Percentiles rank a stretch among this genome's conserved stretches.
Evolutionary conservation across 1,284 basidiomycete species (phyloP).

Genomic region (Austropuccinia psidii): DNA sequence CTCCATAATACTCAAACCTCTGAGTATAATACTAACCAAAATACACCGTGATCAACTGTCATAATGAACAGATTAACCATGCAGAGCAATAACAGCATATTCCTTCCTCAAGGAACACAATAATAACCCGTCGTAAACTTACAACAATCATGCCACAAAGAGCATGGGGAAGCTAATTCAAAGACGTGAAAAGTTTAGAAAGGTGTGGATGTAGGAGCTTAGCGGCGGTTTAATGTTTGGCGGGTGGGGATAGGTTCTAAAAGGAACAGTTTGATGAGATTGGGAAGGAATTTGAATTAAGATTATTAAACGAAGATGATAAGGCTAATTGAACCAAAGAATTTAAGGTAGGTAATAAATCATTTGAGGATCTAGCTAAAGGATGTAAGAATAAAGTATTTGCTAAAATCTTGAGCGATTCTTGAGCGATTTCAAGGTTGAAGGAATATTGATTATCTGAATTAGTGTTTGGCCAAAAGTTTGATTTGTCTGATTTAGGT

Average conservation of each 20-base stretch:
- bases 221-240: constrained; percentile 22
- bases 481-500: too few species aligned
- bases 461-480: too few species aligned
- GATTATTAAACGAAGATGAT: too few species aligned
- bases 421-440: constrained; percentile 11
- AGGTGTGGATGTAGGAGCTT: constrained; percentile 16
- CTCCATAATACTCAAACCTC: too few species aligned
- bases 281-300: constrained; percentile 26
- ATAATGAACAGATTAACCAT: too few species aligned
- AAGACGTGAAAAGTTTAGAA: constrained; percentile 28
- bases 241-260: not conserved
- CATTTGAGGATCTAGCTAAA: constrained; percentile 6
- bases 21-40: too few species aligned
- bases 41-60: too few species aligned
- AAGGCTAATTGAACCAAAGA: constrained; percentile 8
- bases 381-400: constrained; percentile 33
- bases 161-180: too few species aligned
- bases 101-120: too few species aligned
- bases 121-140: too few species aligned
- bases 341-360: constrained; percentile 21
- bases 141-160: too few species aligned
- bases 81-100: too few species aligned
- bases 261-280: constrained; percentile 17
- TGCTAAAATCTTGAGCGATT: constrained; percentile 17
- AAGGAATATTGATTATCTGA: not conserved